Evolutionary conservation across 169 alveolate species (phyloP), one percentile per base, ranked within the genome.

Genomic region (Eimeria sp.): DNA sequence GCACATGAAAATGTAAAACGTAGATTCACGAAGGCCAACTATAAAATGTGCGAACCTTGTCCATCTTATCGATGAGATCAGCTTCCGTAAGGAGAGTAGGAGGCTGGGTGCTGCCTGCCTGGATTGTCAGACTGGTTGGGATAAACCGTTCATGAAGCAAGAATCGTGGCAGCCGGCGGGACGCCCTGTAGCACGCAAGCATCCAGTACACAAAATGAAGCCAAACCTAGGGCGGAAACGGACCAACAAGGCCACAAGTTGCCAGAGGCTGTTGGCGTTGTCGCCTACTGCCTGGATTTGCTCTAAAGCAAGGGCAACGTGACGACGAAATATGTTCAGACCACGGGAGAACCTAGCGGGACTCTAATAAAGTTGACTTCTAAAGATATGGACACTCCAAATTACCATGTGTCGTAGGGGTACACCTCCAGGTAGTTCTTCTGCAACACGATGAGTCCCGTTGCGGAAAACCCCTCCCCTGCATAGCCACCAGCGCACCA

Each of bases 61-160:
- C 99, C 99, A 99, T 99, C 85, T 97, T 95, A 68, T 98, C 98
- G 60, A 99, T 99, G 49, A 99, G 97, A 95, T 99, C 99, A 40
- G 99, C 97, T 97, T 99, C 99, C 46, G 99, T 98, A 64, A 99
- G 97, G 58, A 98, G 98, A 20, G 98, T 96, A 0, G 99, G 99
- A 20, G 99, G 99, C 43, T 95, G 74, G 23, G 99, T 99, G 62
- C 95, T 95, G 1, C 99, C 98, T 91, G 97, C 97, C 72, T 95
- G 91, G 93, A 99, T 85, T 58, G 80, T 62, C 77, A 88, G 62
- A 11, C 46, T 71, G 16, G n/a, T 49, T 4, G 94, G 95, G 64
- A 71, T 8, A 56, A 95, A 82, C n/a, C 85, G 80, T n/a, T 95
- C 94, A 76, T 85, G 83, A 78, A 76, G 77, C 68, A 95, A 56